Conservation (phyloP, 495 filamentous ascomycete genomes). For the Xylaria cubensis region DNA sequence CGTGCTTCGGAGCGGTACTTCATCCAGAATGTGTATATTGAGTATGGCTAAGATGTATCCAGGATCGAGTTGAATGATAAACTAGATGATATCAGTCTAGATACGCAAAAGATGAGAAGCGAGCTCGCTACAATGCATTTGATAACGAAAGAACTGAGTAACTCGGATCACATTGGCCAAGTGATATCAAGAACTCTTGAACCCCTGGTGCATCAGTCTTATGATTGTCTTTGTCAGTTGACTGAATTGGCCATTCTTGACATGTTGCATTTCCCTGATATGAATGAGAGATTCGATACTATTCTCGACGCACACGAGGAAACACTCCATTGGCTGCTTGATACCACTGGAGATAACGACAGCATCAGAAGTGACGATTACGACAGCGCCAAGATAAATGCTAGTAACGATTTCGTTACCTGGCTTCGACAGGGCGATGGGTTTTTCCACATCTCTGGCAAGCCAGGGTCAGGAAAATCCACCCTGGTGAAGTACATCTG, state of each 20-base stretch:
- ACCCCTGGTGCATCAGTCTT: background rate
- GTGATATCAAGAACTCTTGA: background rate
- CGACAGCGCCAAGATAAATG: background rate
- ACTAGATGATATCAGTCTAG: background rate
- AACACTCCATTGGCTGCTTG: conserved; percentile 8
- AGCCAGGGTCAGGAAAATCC: conserved; percentile 33
- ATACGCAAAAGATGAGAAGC: background rate
- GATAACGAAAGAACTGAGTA: background rate
- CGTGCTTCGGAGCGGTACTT: background rate
- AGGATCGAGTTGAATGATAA: background rate
- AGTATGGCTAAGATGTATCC: background rate
- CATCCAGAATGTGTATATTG: background rate
- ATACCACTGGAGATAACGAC: too few species aligned
- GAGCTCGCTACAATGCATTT: background rate
- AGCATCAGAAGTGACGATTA: background rate
- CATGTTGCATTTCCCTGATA: conserved; percentile 4
- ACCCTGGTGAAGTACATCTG: conserved; percentile 35
- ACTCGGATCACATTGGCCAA: background rate
- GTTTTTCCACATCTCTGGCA: conserved; percentile 34
- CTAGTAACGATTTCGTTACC: background rate
- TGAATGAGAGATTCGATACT: conserved; percentile 15
- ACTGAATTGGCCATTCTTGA: background rate
- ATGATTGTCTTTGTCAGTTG: background rate
- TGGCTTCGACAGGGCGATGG: conserved; percentile 20
- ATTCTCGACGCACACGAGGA: background rate